These are phyloP conservation scores for Coffea humblotiana DNA, from an alignment of 305 asterid species.

Conservation along the genomic window DNA sequence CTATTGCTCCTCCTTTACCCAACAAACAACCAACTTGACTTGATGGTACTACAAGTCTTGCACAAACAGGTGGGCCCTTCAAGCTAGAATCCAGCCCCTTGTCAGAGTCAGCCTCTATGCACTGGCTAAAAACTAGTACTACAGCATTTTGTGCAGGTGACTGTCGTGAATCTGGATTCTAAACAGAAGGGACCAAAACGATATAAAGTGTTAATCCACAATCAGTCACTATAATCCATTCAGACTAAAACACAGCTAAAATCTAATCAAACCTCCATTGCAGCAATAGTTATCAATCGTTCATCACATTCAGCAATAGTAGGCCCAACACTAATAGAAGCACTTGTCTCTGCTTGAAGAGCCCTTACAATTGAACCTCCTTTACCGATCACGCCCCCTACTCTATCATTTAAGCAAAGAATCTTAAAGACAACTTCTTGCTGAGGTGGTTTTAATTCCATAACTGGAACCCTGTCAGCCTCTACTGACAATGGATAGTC, in stretches of 20 bases:
- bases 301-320: conserved; percentile 49
- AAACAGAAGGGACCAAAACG: conserved; percentile 11
- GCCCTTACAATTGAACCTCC: conserved; percentile 59
- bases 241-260: neutral
- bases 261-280: conserved; percentile 54
- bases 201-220: conserved; percentile 23
- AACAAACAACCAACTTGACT: conserved; percentile 72
- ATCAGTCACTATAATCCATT: neutral
- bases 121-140: conserved; percentile 49
- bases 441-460: conserved; percentile 32
- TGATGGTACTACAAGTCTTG: conserved; percentile 51
- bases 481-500: conserved; percentile 26
- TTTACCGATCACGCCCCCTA: conserved; percentile 67
- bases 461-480: conserved; percentile 30
- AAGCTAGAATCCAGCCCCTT: conserved; percentile 38
- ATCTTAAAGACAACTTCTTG: conserved; percentile 59
- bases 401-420: conserved; percentile 55
- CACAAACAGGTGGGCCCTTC: conserved; percentile 36
- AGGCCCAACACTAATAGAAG: conserved; percentile 50
- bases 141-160: conserved; percentile 69
- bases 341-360: conserved; percentile 59
- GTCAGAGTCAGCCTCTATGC: conserved; percentile 34
- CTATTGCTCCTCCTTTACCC: conserved; percentile 72
- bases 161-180: conserved; percentile 48
- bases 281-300: conserved; percentile 55